Evolutionary conservation across 2,329 filamentous ascomycete species (phyloP).

Genomic region (Pseudogymnoascus sp.): DNA sequence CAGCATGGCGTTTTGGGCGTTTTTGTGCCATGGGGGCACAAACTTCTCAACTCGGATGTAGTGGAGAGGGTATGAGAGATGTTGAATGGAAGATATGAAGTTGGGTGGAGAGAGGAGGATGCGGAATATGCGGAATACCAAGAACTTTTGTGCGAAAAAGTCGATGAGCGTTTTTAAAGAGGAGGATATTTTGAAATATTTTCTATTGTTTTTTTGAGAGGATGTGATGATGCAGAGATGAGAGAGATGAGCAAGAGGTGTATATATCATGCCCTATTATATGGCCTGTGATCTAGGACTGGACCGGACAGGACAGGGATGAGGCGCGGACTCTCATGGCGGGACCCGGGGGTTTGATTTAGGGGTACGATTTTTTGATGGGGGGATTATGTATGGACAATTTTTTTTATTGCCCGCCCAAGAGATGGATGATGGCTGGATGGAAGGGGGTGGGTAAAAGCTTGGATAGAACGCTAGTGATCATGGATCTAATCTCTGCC

Average conservation of each 20-base stretch:
- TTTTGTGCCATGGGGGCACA: not conserved
- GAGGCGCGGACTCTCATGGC: not conserved
- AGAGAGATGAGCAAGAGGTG: not conserved
- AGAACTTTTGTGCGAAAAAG: not conserved
- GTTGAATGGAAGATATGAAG: not conserved
- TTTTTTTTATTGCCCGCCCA: not conserved
- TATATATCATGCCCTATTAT: conserved; percentile 4
- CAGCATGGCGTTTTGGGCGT: conserved; percentile 6
- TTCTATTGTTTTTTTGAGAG: not conserved
- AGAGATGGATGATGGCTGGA: conserved; percentile 3
- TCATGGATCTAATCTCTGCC: conserved; percentile 6
- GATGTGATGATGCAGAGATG: not conserved
- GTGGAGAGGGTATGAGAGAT: not conserved
- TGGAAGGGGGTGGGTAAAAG: not conserved
- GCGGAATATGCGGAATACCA: conserved; percentile 2
- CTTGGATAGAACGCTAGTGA: conserved; percentile 7
- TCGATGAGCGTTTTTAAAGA: conserved; percentile 8
- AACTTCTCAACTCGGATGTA: conserved; percentile 5
- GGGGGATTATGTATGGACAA: not conserved
- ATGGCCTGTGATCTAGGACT: conserved; percentile 8
- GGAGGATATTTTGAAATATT: not conserved
- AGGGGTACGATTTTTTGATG: not conserved
- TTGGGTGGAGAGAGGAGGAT: not conserved
- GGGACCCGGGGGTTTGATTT: not conserved
- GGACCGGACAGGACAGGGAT: not conserved